Base-by-base conservation (phyloP, 2,329 filamentous ascomycete genomes). In the Gremmenia infestans region DNA sequence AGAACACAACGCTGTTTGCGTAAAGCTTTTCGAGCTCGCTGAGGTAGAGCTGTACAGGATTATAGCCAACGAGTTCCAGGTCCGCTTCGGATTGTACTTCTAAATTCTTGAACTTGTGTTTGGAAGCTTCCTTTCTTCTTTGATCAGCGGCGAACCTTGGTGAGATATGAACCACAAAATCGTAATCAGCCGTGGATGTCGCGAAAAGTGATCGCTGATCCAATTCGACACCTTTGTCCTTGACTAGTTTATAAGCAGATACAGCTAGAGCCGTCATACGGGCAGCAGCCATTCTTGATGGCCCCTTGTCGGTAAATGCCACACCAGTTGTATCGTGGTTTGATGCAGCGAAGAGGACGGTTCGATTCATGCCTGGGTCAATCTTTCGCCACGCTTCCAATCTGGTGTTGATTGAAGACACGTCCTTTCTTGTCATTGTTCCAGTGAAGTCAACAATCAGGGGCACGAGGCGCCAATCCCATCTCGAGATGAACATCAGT, bases 381-480 rank as follows among this genome's bases (percentile, higher is more conserved):
- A 94, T 85, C 62, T 88, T 90, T 56, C 94, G 82, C 90, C 91
- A 96, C 14, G 87, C 86, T 59, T 90, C 83, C 56, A 97, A 86
- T 19, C 87, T 84, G 4, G 85, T 88, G 39, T 78, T 79, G 60
- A 94, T 85, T 2, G 78, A 75, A 35, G 81, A 74, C 11, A 87
- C 78, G 32, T 88, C 82, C 11, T 81, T 75, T 7, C 76, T 72
- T 7, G 81, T 81, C 67, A 95, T 78, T 14, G 84, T 81, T 58
- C 79, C 81, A 11, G 83, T 81, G 25, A 90, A 80, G 70, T 97
- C 91, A 25, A 97, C 79, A 36, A 96, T 78, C 35, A 97, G 77
- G 1, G 94, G 88, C 52, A 91, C 86, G 7, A 85, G 78, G 28
- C 89, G 83, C 94, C 94, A 99, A 70, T 97, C 91, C 91, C 94